Base-by-base conservation (phyloP, 202 grass and related monocot genomes). In the Eragrostis tef region DNA sequence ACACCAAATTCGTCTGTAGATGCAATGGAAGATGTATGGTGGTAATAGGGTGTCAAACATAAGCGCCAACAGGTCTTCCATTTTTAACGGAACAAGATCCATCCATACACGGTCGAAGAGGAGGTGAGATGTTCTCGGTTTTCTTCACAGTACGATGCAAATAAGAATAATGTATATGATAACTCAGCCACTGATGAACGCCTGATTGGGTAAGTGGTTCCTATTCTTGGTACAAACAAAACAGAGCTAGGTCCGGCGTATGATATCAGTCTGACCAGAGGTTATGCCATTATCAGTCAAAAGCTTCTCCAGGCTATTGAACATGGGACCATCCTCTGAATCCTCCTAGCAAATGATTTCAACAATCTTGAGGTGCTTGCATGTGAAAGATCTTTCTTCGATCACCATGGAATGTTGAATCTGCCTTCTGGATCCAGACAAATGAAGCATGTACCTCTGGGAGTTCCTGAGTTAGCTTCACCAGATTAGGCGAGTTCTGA, bases 401-500 rank as follows among this genome's bases (percentile, higher is more conserved):
- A 9, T 79, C 7, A 14, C 63, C 63, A 56, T 22, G 17, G 1
- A 68, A 68, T 19, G 2, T 27, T 21, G 11, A 0, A 57, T 42
- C 15, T 58, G 22, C n/a, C n/a, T n/a, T n/a, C n/a, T n/a, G n/a
- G 47, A 79, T 3, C 22, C 7, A 14, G 14, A 19, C 0, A 64
- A 4, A 77, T 64, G n/a, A 42, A 52, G 62, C 47, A 79, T 67
- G 29, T 86, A 81, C 70, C 62, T 31, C 0, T 0, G 1, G 13
- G 16, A 86, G 2, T 27, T 75, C 0, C 42, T 81, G 26, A 75
- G 5, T 68, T 16, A 75, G 70, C 51, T 68, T 27, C 51, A 16
- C 13, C 42, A 86, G 77, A 43, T 24, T 75, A 26, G 70, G 77
- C 42, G 84, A 81, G 26, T 81, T 86, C 70, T 61, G 77, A 75